These are phyloP conservation scores for Scedosporium apiospermum DNA, from an alignment of 2,329 filamentous ascomycete species.

Conservation along the genomic window DNA sequence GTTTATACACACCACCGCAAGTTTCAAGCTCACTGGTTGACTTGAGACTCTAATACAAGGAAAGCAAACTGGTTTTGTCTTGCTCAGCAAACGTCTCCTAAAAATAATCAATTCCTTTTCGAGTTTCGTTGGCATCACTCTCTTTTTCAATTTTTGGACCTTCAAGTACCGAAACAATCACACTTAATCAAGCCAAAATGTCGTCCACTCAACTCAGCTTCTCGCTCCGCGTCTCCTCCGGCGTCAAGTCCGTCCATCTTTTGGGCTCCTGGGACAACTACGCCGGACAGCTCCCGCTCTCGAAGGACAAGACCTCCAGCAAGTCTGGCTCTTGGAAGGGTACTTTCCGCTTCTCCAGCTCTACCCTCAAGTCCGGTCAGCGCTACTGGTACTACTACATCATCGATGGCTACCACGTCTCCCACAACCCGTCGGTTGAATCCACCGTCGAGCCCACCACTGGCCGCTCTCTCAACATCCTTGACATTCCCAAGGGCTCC, in stretches of 20 bases:
- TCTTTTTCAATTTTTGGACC: conserved; percentile 8
- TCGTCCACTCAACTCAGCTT: conserved; percentile 76
- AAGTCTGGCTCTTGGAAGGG: conserved; percentile 92
- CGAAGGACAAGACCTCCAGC: conserved; percentile 72
- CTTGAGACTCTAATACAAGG: conserved; percentile 3
- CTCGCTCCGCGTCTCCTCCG: conserved; percentile 87
- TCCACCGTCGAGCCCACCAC: conserved; percentile 93
- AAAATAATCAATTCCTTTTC: conserved; percentile 19
- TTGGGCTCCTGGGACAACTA: conserved; percentile 99
- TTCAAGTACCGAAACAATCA: conserved; percentile 12
- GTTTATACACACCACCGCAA: not conserved
- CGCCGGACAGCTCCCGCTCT: conserved; percentile 84
- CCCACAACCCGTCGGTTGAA: conserved; percentile 85
- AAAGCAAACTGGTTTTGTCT: conserved; percentile 11
- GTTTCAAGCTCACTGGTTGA: conserved; percentile 8
- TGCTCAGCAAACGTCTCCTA: conserved; percentile 12
- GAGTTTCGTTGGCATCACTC: not conserved
- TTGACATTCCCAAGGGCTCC: conserved; percentile 64
- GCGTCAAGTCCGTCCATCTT: conserved; percentile 95
- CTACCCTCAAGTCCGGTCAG: conserved; percentile 76
- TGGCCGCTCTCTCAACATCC: conserved; percentile 92
- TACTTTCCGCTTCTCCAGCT: conserved; percentile 88
- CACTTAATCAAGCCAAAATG: conserved; percentile 4
- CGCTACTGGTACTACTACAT: conserved; percentile 99
- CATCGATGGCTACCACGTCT: conserved; percentile 97